Evolutionary conservation across 2,329 filamentous ascomycete genomes (phyloP).

Genomic region (Claviceps citrina): DNA sequence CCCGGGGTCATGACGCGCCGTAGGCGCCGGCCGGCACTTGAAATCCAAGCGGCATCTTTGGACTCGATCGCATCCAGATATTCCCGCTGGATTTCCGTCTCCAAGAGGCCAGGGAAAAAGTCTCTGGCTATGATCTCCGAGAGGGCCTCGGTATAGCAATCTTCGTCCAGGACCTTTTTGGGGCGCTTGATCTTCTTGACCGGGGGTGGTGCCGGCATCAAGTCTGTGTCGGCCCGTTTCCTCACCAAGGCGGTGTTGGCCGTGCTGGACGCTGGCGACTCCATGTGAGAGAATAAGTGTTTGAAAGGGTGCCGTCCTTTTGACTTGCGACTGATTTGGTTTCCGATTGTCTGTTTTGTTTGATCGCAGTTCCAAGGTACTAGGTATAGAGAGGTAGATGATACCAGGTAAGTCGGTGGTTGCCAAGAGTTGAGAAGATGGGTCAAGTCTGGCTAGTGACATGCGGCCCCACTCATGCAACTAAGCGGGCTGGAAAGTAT

Average conservation of each 20-base stretch:
- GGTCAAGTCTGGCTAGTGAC: too few species aligned
- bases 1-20: conserved; percentile 71
- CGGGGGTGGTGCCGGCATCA: conserved; percentile 74
- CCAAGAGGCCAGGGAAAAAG: conserved; percentile 84
- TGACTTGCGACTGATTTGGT: too few species aligned
- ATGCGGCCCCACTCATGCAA: conserved; percentile 4
- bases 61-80: conserved; percentile 86
- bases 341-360: neutral
- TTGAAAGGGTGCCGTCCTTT: too few species aligned
- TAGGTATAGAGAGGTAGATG: too few species aligned
- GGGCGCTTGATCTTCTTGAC: conserved; percentile 86
- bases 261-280: conserved; percentile 2
- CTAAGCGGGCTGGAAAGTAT: conserved; percentile 1
- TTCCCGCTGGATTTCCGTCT: conserved; percentile 76
- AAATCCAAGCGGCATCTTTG: conserved; percentile 72
- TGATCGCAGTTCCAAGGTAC: too few species aligned
- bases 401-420: too few species aligned
- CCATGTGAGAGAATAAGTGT: too few species aligned
- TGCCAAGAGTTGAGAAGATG: too few species aligned
- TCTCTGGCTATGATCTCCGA: conserved; percentile 92
- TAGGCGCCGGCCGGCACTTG: conserved; percentile 57
- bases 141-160: conserved; percentile 77
- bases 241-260: conserved; percentile 38
- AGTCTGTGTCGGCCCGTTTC: conserved; percentile 53
- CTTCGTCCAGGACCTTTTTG: conserved; percentile 76